These are phyloP conservation scores for Fulvia fulva DNA, from an alignment of 2,329 filamentous ascomycete genomes.

Conservation along the genomic window DNA sequence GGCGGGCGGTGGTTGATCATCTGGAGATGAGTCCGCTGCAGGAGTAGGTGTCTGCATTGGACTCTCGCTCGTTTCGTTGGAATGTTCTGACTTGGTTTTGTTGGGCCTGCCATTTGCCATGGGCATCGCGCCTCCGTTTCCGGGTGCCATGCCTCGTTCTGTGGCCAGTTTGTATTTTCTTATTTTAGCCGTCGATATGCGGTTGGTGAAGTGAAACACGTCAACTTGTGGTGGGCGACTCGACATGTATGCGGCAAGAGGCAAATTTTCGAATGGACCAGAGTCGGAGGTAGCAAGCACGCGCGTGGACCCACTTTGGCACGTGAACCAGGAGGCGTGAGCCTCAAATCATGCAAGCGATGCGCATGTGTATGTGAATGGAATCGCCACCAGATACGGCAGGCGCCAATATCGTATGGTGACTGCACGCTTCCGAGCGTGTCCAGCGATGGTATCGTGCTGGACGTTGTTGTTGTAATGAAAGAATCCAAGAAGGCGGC, in stretches of 20 bases:
- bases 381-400: neutral
- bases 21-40: conserved; percentile 7
- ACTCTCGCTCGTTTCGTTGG: neutral
- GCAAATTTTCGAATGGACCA: conserved; percentile 2
- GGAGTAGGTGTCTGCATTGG: conserved; percentile 2
- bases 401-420: neutral
- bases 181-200: conserved; percentile 28
- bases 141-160: conserved; percentile 24
- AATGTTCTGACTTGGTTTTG: neutral
- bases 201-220: conserved; percentile 29
- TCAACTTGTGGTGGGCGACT: conserved; percentile 8
- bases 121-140: neutral
- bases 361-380: conserved; percentile 8
- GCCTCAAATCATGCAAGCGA: neutral
- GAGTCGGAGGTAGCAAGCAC: conserved; percentile 1
- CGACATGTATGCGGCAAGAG: conserved; percentile 7
- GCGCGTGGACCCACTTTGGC: conserved; percentile 1
- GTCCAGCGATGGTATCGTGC: neutral
- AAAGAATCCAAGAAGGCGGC: neutral
- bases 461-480: neutral
- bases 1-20: conserved; percentile 17
- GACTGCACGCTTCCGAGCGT: neutral
- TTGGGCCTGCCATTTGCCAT: conserved; percentile 4
- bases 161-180: conserved; percentile 27
- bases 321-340: conserved; percentile 1